These are phyloP conservation scores for Cyberlindnera misumaiensis DNA, from an alignment of 805 yeast genomes.

Conservation along the genomic window DNA sequence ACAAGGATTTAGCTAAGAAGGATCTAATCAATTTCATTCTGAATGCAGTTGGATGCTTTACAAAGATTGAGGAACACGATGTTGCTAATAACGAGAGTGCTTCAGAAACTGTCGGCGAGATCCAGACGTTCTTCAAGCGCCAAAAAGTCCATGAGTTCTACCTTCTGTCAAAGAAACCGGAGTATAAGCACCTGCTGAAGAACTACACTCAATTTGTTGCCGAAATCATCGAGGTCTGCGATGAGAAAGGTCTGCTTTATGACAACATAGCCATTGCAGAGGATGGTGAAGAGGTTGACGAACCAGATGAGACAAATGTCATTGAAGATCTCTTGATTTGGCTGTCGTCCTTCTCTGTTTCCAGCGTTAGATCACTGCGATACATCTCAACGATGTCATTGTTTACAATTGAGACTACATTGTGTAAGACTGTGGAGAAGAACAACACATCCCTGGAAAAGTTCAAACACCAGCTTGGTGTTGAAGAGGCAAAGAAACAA, in stretches of 20 bases:
- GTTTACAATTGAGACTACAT: slow-evolving; percentile 50
- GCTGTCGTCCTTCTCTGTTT: slow-evolving; percentile 67
- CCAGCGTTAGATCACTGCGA: slow-evolving; percentile 65
- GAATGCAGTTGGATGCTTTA: slow-evolving; percentile 64
- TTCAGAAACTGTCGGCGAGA: slow-evolving; percentile 63
- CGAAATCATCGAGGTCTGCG: slow-evolving; percentile 42
- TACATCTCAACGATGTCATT: slow-evolving; percentile 56
- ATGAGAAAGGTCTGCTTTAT: slow-evolving; percentile 58
- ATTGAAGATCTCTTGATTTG: slow-evolving; percentile 60
- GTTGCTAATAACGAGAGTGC: slow-evolving; percentile 64
- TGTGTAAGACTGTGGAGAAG: slow-evolving; percentile 43
- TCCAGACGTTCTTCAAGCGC: slow-evolving; percentile 53
- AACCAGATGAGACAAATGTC: slow-evolving; percentile 31
- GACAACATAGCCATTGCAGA: slow-evolving; percentile 25
- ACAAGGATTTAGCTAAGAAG: slow-evolving; percentile 44
- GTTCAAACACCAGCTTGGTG: slow-evolving; percentile 30
- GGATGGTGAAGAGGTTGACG: slow-evolving; percentile 27
- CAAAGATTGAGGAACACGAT: slow-evolving; percentile 68
- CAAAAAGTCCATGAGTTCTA: slow-evolving; percentile 70
- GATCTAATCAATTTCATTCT: slow-evolving; percentile 63
- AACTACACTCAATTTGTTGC: slow-evolving; percentile 52
- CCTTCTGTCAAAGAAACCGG: slow-evolving; percentile 43
- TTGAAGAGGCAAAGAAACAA: slow-evolving; percentile 28
- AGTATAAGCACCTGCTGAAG: slow-evolving; percentile 40
- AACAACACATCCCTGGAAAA: slow-evolving; percentile 31